Conservation (phyloP, 1,139 yeast species). For the Yamadazyma membranifaciens region DNA sequence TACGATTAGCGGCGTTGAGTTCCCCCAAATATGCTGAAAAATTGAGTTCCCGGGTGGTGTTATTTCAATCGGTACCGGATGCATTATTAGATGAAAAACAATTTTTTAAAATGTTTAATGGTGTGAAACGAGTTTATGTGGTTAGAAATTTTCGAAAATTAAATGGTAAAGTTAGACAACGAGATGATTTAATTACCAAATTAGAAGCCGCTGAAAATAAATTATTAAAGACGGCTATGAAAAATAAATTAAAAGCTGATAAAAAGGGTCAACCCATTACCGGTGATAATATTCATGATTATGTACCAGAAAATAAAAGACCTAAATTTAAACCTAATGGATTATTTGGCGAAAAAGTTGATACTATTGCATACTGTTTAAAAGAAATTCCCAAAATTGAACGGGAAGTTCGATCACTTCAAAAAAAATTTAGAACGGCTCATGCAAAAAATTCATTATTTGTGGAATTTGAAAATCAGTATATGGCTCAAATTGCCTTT, state of each 20-base stretch:
- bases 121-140: conserved; percentile 74
- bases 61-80: conserved; percentile 79
- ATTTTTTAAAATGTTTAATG: conserved; percentile 58
- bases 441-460: conserved; percentile 59
- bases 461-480: conserved; percentile 69
- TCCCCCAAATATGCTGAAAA: conserved; percentile 76
- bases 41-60: conserved; percentile 73
- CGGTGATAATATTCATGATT: conserved; percentile 53
- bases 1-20: conserved; percentile 78
- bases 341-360: conserved; percentile 55
- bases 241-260: conserved; percentile 60
- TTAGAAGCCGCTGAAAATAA: conserved; percentile 71
- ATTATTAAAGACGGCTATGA: conserved; percentile 59
- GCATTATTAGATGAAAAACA: conserved; percentile 62
- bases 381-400: conserved; percentile 56
- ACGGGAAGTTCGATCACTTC: conserved; percentile 51
- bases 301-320: conserved; percentile 73
- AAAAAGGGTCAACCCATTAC: conserved; percentile 52
- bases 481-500: conserved; percentile 67
- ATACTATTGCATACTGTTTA: conserved; percentile 57
- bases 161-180: conserved; percentile 53
- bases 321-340: conserved; percentile 66
- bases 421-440: conserved; percentile 40
- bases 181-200: conserved; percentile 59
- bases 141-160: conserved; percentile 67